Evolutionary conservation across 2,329 filamentous ascomycete genomes (phyloP).

Genomic region (Arthroderma uncinatum): DNA sequence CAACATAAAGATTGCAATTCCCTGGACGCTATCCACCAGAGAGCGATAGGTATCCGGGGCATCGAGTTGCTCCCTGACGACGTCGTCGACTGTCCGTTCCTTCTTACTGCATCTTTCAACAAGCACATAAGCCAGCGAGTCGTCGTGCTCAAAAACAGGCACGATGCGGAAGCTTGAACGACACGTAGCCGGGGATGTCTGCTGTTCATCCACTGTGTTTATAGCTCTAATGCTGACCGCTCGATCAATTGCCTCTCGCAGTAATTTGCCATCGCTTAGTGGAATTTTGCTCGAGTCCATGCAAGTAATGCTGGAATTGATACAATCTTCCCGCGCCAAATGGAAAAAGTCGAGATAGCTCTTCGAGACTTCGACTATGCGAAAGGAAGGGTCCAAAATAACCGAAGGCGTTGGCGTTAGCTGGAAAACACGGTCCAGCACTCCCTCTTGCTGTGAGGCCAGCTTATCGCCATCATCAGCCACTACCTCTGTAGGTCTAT

Average conservation of each 20-base stretch:
- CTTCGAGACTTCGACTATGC: constrained; percentile 35
- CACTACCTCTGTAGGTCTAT: too few relatives aligned
- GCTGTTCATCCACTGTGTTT: constrained; percentile 28
- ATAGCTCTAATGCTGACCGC: constrained; percentile 28
- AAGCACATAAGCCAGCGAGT: constrained; percentile 30
- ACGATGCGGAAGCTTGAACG: constrained; percentile 23
- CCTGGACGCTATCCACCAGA: constrained; percentile 49
- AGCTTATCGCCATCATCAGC: too few relatives aligned
- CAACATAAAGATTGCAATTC: constrained; percentile 54
- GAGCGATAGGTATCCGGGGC: constrained; percentile 49
- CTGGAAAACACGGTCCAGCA: constrained; percentile 13
- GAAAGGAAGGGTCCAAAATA: constrained; percentile 28
- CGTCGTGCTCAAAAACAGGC: constrained; percentile 34
- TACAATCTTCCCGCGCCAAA: constrained; percentile 24
- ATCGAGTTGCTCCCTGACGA: constrained; percentile 21
- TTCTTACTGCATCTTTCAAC: constrained; percentile 12
- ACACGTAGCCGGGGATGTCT: constrained; percentile 24
- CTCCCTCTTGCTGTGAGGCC: background rate
- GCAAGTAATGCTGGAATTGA: constrained; percentile 32
- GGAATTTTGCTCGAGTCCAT: constrained; percentile 26
- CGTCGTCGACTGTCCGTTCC: constrained; percentile 14
- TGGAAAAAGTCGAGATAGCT: constrained; percentile 31
- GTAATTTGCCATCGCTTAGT: constrained; percentile 26
- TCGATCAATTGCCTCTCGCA: constrained; percentile 28
- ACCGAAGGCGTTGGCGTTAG: constrained; percentile 29